Conservation (phyloP, 148 eudicot species). For the Spergularia marina region DNA sequence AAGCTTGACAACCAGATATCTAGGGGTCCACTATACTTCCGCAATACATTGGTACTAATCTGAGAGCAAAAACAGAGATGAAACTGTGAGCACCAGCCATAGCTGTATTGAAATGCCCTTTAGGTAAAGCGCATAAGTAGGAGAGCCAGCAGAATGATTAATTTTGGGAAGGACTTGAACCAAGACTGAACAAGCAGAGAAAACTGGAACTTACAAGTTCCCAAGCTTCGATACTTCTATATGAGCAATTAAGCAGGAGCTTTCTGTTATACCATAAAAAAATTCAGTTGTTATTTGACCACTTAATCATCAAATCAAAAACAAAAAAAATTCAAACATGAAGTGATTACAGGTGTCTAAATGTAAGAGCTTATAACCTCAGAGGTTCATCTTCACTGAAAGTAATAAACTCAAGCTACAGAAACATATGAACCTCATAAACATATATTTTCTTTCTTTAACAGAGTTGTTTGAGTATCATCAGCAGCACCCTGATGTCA, state of each 20-base stretch:
- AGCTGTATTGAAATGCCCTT: not conserved
- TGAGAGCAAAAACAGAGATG: slow-evolving; percentile 25
- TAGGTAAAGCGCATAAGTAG: not conserved
- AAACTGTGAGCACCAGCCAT: not conserved
- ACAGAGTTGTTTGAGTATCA: too few relatives aligned
- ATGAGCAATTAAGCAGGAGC: slow-evolving; percentile 38
- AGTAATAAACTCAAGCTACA: too few relatives aligned
- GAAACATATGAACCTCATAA: too few relatives aligned
- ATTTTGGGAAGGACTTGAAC: too few relatives aligned
- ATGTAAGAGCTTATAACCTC: too few relatives aligned
- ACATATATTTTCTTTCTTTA: too few relatives aligned
- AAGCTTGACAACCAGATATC: slow-evolving; percentile 77
- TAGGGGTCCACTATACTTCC: slow-evolving; percentile 87
- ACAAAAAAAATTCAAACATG: not conserved
- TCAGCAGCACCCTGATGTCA: too few relatives aligned
- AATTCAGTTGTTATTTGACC: not conserved
- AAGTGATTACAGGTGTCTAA: too few relatives aligned
- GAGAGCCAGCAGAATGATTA: not conserved
- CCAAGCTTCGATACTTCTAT: slow-evolving; percentile 69
- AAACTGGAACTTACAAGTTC: slow-evolving; percentile 58
- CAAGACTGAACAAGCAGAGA: not conserved
- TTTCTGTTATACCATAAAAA: slow-evolving; percentile 45
- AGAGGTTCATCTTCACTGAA: too few relatives aligned
- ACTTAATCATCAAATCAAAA: not conserved
- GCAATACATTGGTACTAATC: slow-evolving; percentile 69